Evolutionary conservation across 176 grass and related monocot species (phyloP), one percentile per base, ranked within the genome.

Genomic region (Rhynchospora pubera): DNA sequence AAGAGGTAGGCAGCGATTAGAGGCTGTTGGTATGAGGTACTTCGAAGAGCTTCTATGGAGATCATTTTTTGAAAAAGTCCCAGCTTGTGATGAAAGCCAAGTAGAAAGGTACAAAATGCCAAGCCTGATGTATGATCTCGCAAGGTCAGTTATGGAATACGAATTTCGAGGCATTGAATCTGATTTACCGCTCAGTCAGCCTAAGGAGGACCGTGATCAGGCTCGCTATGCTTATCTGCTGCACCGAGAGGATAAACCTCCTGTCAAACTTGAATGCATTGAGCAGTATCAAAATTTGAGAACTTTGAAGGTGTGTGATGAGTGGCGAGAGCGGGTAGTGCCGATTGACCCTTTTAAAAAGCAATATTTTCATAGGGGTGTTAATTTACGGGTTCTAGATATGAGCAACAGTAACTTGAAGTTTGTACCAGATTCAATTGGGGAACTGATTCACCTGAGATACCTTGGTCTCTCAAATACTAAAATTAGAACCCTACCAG

Each of bases 11-110:
- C 47, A 19, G 55, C 78, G 60, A 16, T 13, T 63, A 12, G 91
- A 93, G 34, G 82, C 63, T 69, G 64, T 84, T 7, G 88, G 83
- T 57, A 42, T n/a, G 39, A 85, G 44, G 56, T 75, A 78, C 45
- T 93, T 93, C 45, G 81, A 93, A 30, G 68, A 86, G 44, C 86
- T 93, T 15, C 58, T 86, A 30, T 76, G 65, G 89, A 65, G 83
- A 51, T 91, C 86, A 18, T 87, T 90, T 57, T 81, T 90, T 43
- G 81, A 87, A 80, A 84, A 5, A 28, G 56, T 77, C 26, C 39
- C 72, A 21, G 10, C 24, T 73, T 32, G 52, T 56, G 73, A 77
- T 32, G 26, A 77, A 57, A 77, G 13, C 73, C 48, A 9, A 30
- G 55, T 18, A 78, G 76, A 76, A n/a, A 89, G 65, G 60, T 88